Evolutionary conservation across 306 rosid genomes (phyloP), one percentile per base, ranked within the genome.

Genomic region (Astragalus membranaceus): DNA sequence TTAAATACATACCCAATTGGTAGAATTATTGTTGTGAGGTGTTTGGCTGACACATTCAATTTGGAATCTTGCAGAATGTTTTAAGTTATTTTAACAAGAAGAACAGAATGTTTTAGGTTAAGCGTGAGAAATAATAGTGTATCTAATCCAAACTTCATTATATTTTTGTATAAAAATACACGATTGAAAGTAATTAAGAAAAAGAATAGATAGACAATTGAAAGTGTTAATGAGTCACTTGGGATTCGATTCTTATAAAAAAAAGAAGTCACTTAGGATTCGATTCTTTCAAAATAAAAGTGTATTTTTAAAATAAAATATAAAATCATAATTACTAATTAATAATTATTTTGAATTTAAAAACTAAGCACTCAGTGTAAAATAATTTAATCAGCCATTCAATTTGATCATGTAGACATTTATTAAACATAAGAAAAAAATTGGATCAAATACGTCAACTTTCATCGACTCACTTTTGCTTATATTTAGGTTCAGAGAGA

Each of bases 21-120:
- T 13, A 30, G 0, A 36, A 14, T 41, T 10, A 14, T 41, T 10
- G n/a, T 44, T 6, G 9, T 17, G 16, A 44, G 10, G 51, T 16
- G 67, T 55, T 75, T 56, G 20, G 75, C 29, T 56, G 66, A 30
- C 39, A 47, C 26, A 9, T 15, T 5, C 67, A n/a, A 55, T 69
- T 54, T 41, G 23, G 35, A 30, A 55, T 55, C 10, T 55, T 41
- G 7, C 33, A 36, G 39, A 42, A 70, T 17, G 8, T n/a, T 36
- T 36, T 5, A 39, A n/a, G n/a, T n/a, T n/a, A n/a, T n/a, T n/a
- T n/a, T n/a, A n/a, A n/a, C n/a, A n/a, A 62, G 1, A 20, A 20
- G 23, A 20, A 20, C 23, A 20, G 23, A 20, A 20, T 20, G 23
- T 20, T 20, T 20, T 20, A 20, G 2, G 35, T 41, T 17, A 41